Base-by-base conservation (phyloP, 2,329 filamentous ascomycete genomes). In the Aspergillus tanneri region DNA sequence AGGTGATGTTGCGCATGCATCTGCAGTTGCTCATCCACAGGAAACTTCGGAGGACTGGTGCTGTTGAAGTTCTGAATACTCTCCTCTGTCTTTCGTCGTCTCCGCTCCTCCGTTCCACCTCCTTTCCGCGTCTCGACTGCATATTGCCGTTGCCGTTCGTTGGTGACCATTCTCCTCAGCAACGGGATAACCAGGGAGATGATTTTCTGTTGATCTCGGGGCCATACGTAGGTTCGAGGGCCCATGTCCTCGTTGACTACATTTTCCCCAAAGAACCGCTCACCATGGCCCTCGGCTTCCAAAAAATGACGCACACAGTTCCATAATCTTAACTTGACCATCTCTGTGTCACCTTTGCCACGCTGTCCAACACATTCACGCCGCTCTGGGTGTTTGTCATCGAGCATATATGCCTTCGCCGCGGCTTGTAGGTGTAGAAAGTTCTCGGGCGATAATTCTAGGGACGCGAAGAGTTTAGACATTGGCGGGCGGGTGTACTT, bases 401-500 rank as follows among this genome's bases (percentile, higher is more conserved):
- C 73, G 4, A 82, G 71, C 80, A 83, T 82, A 57, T 78, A 82
- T 9, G 63, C 62, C 52, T 82, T 83, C 0, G 79, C 79, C 11
- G 76, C 77, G 14, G 77, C 72, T 57, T 82, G 79, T 5, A 82
- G 63, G 40, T 77, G 73, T 12, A 82, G 59, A 52, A 81, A 82
- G 50, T 77, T 77, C 60, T 82, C 79, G 0, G 79, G 77, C 2
- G 75, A 76, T 14, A 82, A 67, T 53, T 80, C 76, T 12, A 83
- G 71, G 1, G 78, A 81, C 22, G 76, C 65, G 55, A 80, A 82
- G 28, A 83, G 68, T 50, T 79, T 81, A 32, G 77, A 79, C 70
- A 82, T 80, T 4, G 79, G 77, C 16, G 79, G 79, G 1, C 79
- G 75, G 1, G 78, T 82, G 56, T 79, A 76, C 56, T 82, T 82